Base-by-base conservation (phyloP, 352 stramenopile genomes). In the Globisporangium acanthophoron region DNA sequence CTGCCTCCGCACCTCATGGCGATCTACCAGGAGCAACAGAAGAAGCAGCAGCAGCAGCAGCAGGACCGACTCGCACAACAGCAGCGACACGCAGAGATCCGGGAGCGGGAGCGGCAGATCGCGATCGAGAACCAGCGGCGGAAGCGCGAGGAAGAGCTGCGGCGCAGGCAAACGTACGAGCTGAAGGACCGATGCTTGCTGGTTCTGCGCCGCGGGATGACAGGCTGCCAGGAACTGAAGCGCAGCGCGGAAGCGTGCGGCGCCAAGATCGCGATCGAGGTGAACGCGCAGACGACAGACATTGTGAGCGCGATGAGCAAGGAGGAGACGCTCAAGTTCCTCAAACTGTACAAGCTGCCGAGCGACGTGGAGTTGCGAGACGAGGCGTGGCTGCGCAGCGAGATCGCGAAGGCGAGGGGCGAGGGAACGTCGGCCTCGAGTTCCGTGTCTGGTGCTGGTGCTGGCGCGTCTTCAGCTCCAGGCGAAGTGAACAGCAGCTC, bases 251-350 rank as follows among this genome's bases (percentile, higher is more conserved):
- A 88, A 43, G 63, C 65, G 18, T 90, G 74, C 52, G 81, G 78
- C 35, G 80, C 80, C 15, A 83, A 65, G 6, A 61, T 94, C 45
- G 81, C 78, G 44, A 92, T 94, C 37, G 82, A 94, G 57, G 70
- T 94, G 0, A 89, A 84, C 47, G 71, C 80, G 3, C 76, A 88
- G 54, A 63, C 87, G 33, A 94, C 82, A 0, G 85, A 94, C 52
- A 80, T 94, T 50, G 76, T 94, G 39, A 90, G 80, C 54, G 78
- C 67, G 0, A 86, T 92, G 78, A 79, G 59, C 46, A 56, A 59
- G 21, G 60, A 54, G 2, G 80, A 90, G 43, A 90, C 80, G 21
- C 62, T 93, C 31, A 67, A 68, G 54, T 92, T 83, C 80, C 72
- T 94, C 0, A 81, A 85, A 52, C 45, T 90, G 13, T 74, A 29